Evolutionary conservation across 2,329 filamentous ascomycete species (phyloP), one percentile per base, ranked within the genome.

Genomic region (Colletotrichum sp.): DNA sequence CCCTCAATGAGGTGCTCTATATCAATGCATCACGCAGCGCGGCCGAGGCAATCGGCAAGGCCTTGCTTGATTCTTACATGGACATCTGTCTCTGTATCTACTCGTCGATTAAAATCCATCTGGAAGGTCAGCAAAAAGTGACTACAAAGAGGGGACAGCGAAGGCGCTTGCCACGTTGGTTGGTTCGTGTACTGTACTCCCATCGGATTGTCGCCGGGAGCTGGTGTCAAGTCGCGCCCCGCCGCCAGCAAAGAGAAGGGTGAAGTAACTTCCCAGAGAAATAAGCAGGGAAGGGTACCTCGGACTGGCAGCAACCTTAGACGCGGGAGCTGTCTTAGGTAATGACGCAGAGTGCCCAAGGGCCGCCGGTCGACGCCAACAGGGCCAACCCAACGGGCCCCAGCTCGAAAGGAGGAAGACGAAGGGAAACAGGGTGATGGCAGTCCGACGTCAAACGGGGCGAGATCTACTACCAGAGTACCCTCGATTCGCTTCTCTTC

Each of bases 391-490:
- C 32, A 68, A 63, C 43, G 57, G 43, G 57, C 64, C 28, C 43
- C 64, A 60, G 64, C 32, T 65, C 59, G 55, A 68, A 48, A 28
- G 24, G 39, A 48, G n/a, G n/a, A 48, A 48, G 43, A 48, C 43
- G 43, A 48, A 48, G 39, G 39, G 39, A n/a, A 48, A 63, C 61
- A 72, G 60, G 59, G 32, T 64, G 71, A 30, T 70, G 65, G 71
- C 28, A 66, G 60, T 30, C 67, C 30, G 32, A 64, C 63, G 57
- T 68, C 69, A 59, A 75, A 72, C 55, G 39, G 68, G 63, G 72
- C 39, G 57, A 67, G 36, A 52, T 67, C 68, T 67, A 55, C 26
- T 26, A 26, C 26, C 26, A 26, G 26, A 26, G 26, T 26, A 26
- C 34, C 21, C 30, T 32, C 55, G 16, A 39, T 39, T 43, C 36